Conservation (phyloP, 192 early-diverging fungal species). For the Gaertneriomyces semiglobifer region DNA sequence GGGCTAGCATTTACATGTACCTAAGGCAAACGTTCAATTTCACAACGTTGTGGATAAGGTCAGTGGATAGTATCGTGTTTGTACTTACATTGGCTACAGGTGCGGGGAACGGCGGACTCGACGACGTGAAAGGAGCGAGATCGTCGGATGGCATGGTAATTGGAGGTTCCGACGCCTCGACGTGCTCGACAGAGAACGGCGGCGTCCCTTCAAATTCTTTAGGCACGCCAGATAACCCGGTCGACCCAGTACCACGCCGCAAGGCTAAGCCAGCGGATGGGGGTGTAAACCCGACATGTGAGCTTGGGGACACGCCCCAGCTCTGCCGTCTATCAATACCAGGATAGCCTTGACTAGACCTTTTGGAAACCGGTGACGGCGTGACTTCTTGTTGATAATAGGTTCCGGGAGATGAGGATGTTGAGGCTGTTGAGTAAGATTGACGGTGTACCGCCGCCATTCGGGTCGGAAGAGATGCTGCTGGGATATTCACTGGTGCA, state of each 20-base stretch:
- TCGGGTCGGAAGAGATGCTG: conserved; percentile 26
- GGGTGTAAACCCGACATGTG: conserved; percentile 24
- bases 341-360: neutral
- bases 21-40: too few relatives aligned
- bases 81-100: too few relatives aligned
- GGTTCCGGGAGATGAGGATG: conserved; percentile 18
- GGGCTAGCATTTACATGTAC: too few relatives aligned
- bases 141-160: neutral
- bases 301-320: conserved; percentile 19
- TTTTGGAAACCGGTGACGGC: neutral
- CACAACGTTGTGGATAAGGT: too few relatives aligned
- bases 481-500: conserved; percentile 40
- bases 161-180: neutral
- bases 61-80: too few relatives aligned
- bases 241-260: neutral
- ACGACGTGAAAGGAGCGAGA: conserved; percentile 5
- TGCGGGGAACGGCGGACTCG: conserved; percentile 14
- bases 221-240: too few relatives aligned
- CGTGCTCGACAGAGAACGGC: too few relatives aligned
- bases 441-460: conserved; percentile 5
- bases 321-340: conserved; percentile 2
- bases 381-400: conserved; percentile 3
- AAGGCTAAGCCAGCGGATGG: conserved; percentile 23
- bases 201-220: too few relatives aligned
- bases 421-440: conserved; percentile 18